Conservation (phyloP, 441 rosid genomes). For the Pelargonium exstipulatum region DNA sequence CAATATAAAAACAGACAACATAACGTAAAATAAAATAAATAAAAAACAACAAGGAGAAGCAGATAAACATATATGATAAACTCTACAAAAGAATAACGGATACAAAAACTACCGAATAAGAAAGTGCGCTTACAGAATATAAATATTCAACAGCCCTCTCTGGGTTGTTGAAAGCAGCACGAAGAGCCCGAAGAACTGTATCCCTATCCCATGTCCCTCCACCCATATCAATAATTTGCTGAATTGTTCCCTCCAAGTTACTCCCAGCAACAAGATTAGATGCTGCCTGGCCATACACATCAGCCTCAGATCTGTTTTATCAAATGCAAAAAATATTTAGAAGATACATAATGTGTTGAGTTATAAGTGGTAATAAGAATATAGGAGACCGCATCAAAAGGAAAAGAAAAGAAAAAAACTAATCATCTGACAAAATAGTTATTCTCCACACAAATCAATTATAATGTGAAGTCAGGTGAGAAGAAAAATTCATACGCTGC, state of each 20-base stretch:
- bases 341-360: not conserved
- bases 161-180: conserved; percentile 90
- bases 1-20: conserved; percentile 5
- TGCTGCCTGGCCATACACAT: conserved; percentile 78
- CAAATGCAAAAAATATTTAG: conserved; percentile 7
- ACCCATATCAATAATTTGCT: conserved; percentile 93
- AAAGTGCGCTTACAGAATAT: conserved; percentile 50
- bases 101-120: not conserved
- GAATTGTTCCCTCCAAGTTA: conserved; percentile 70
- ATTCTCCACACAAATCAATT: not conserved
- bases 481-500: conserved; percentile 22
- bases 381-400: not conserved
- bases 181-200: conserved; percentile 75
- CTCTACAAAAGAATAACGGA: conserved; percentile 1
- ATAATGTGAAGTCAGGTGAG: not conserved
- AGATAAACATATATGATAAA: not conserved
- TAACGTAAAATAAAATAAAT: not conserved
- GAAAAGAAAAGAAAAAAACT: conserved; percentile 6
- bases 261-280: conserved; percentile 79
- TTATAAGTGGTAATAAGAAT: not conserved
- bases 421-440: no score
- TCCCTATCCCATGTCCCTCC: conserved; percentile 92
- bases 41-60: not conserved
- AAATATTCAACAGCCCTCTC: conserved; percentile 96
- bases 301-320: conserved; percentile 45